Conservation (phyloP, 2,329 filamentous ascomycete genomes). For the Arthrobotrys conoides region DNA sequence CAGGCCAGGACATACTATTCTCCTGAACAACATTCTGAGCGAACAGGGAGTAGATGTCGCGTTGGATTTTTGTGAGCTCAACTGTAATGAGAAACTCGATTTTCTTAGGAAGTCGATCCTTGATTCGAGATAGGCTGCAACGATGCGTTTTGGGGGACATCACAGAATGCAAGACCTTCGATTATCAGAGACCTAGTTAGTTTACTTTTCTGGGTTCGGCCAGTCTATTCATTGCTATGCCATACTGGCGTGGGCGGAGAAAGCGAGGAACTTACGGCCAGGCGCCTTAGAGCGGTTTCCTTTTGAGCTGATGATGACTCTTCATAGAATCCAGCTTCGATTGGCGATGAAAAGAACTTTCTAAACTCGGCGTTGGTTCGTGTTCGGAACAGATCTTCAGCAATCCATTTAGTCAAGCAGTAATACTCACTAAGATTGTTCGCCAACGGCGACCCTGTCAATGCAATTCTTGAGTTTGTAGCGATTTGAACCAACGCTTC, state of each 20-base stretch:
- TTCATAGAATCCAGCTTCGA: slow-evolving; percentile 77
- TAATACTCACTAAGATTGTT: slow-evolving; percentile 88
- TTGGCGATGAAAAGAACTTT: slow-evolving; percentile 78
- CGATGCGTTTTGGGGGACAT: slow-evolving; percentile 85
- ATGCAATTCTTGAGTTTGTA: slow-evolving; percentile 80
- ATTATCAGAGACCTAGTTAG: slow-evolving; percentile 64
- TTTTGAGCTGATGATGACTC: slow-evolving; percentile 72
- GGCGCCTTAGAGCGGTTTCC: slow-evolving; percentile 12
- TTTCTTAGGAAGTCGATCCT: slow-evolving; percentile 79
- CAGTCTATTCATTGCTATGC: background rate
- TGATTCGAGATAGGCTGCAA: slow-evolving; percentile 77
- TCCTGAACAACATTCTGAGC: slow-evolving; percentile 30
- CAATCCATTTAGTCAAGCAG: slow-evolving; percentile 88
- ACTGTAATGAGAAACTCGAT: slow-evolving; percentile 85
- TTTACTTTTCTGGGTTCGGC: slow-evolving; percentile 66
- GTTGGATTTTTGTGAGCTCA: slow-evolving; percentile 77
- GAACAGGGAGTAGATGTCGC: slow-evolving; percentile 71
- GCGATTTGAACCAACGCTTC: slow-evolving; percentile 74
- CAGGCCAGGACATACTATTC: background rate
- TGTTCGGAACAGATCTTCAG: slow-evolving; percentile 79
- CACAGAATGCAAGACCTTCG: slow-evolving; percentile 21
- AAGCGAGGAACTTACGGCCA: slow-evolving; percentile 20
- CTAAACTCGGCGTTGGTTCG: slow-evolving; percentile 77
- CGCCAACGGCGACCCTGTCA: slow-evolving; percentile 87
- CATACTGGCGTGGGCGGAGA: background rate